These are phyloP conservation scores for Chromera velia DNA, from an alignment of 73 alveolate species.

Conservation along the genomic window DNA sequence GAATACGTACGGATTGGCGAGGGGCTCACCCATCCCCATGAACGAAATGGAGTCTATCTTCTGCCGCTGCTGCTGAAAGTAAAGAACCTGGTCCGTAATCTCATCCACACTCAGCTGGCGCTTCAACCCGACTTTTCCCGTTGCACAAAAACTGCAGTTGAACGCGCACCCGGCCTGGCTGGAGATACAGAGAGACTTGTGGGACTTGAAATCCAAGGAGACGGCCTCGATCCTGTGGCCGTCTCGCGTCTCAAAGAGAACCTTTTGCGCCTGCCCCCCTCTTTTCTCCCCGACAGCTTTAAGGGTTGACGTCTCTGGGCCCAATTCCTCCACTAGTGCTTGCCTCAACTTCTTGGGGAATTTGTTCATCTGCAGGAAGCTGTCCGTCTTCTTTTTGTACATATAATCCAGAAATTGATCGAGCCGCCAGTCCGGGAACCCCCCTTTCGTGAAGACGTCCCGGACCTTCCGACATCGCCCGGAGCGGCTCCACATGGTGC, in stretches of 20 bases:
- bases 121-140: slow-evolving; percentile 34
- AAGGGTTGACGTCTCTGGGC: neutral
- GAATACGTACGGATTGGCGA: slow-evolving; percentile 35
- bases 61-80: neutral
- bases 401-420: too few species aligned
- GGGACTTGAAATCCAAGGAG: slow-evolving; percentile 24
- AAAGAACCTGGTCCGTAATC: slow-evolving; percentile 26
- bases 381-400: too few species aligned
- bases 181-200: slow-evolving; percentile 35
- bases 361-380: neutral
- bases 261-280: neutral
- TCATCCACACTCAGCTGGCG: slow-evolving; percentile 37
- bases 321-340: neutral
- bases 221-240: slow-evolving; percentile 26
- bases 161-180: slow-evolving; percentile 40
- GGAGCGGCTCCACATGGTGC: too few species aligned
- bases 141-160: slow-evolving; percentile 39
- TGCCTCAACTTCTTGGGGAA: neutral
- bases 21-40: slow-evolving; percentile 50
- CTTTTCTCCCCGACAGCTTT: neutral
- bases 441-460: too few species aligned
- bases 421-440: too few species aligned
- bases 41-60: slow-evolving; percentile 17
- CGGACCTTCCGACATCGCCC: too few species aligned
- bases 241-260: neutral